Conservation (phyloP, 1,284 basidiomycete species). For the Hypsizygus ulmarius region DNA sequence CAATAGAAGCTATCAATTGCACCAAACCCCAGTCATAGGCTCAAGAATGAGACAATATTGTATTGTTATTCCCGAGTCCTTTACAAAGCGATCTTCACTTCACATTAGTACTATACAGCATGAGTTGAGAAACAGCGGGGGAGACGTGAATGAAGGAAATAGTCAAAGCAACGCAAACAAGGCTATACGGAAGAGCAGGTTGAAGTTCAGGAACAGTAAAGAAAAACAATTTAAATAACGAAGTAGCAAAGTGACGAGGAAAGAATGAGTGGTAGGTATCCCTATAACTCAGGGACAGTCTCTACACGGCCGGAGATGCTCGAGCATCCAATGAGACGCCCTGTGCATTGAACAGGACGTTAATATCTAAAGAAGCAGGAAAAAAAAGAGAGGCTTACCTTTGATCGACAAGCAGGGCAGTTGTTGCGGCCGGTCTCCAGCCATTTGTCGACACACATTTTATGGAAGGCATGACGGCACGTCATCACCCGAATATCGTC, state of each 20-base stretch:
- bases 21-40: background rate
- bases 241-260: no score
- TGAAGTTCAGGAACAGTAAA: background rate
- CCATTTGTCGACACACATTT: constrained; percentile 85
- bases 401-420: constrained; percentile 84
- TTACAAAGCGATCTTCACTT: constrained; percentile 13
- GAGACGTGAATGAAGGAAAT: constrained; percentile 7
- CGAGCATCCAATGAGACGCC: constrained; percentile 11
- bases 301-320: background rate
- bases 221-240: no score
- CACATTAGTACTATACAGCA: constrained; percentile 16
- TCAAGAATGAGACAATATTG: constrained; percentile 1
- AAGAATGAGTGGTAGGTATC: no score
- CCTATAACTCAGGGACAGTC: no score
- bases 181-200: constrained; percentile 9
- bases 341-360: background rate
- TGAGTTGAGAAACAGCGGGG: background rate
- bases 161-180: constrained; percentile 1
- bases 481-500: constrained; percentile 76
- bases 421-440: constrained; percentile 82
- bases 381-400: constrained; percentile 37
- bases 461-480: constrained; percentile 86
- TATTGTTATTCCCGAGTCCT: constrained; percentile 14
- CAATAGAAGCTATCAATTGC: constrained; percentile 3
- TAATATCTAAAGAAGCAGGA: background rate